Base-by-base conservation (phyloP, 1,139 yeast genomes). In the Suhomyces choctaworum region DNA sequence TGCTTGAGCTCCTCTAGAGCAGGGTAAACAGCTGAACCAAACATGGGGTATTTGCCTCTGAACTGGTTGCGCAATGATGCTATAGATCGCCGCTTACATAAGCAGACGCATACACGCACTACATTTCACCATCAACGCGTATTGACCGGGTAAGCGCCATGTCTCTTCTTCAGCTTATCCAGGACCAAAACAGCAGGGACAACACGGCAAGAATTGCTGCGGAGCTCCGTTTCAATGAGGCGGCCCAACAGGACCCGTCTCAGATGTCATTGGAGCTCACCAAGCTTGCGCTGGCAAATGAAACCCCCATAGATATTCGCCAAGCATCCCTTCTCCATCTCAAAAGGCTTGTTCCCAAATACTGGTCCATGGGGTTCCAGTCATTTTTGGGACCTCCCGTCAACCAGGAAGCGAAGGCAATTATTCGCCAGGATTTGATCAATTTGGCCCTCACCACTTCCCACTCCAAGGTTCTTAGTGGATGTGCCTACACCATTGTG, bases 351-450 rank as follows among this genome's bases (percentile, higher is more conserved):
- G 83, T 88, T 1, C 84, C 90, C 0, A 67, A 73, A 46, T 80
- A 74, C 50, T 90, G 98, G 98, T 80, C 92, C 16, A 76, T 90
- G 16, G 96, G 86, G 0, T 89, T 89, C 56, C 82, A 78, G 32
- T 80, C 88, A 10, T 90, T 79, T 52, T 57, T 69, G 11, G 95
- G 95, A 0, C 82, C 81, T 0, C 80, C 87, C 0, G 59, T 88
- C 7, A 56, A 64, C 11, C 78, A 71, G 39, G 75, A 72, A 0
- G 63, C 71, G 24, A 85, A 86, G 50, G 58, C 54, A 7, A 46
- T 47, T 8, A 64, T 80, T 8, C 70, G 96, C 38, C 47, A 62
- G 1, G 58, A 63, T 2, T 64, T 89, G 35, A 47, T 90, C 33
- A 47, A 58, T 7, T 56, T 86, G 25, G 71, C 83, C n/a, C 62